A percentile compares a stretch with the other conserved stretches of the same genome.
Evolutionary conservation across 1,284 basidiomycete species (phyloP).

Genomic region (Cutaneotrichosporon mucoides): DNA sequence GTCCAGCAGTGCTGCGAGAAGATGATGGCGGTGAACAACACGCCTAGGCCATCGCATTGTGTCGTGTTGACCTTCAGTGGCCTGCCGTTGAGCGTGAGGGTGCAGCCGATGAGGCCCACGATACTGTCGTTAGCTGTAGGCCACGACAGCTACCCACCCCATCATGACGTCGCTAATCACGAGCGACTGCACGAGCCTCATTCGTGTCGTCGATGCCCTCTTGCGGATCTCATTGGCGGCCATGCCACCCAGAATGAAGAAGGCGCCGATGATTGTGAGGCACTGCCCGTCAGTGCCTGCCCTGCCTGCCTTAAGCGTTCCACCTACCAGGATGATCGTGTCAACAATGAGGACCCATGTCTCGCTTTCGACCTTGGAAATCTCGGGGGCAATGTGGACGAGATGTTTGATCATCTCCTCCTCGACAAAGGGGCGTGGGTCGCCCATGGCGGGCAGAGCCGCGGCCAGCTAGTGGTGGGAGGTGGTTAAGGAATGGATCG

Average conservation of each 20-base stretch:
- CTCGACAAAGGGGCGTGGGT: not conserved
- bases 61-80: slow-evolving; percentile 26
- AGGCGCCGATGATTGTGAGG: slow-evolving; percentile 37
- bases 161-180: slow-evolving; percentile 44
- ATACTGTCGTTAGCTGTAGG: slow-evolving; percentile 14
- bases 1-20: slow-evolving; percentile 49
- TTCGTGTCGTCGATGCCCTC: slow-evolving; percentile 42
- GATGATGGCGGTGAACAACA: slow-evolving; percentile 37
- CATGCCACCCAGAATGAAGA: slow-evolving; percentile 35
- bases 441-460: not conserved
- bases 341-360: slow-evolving; percentile 42
- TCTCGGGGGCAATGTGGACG: slow-evolving; percentile 11
- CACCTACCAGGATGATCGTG: slow-evolving; percentile 34
- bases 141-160: slow-evolving; percentile 31
- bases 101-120: slow-evolving; percentile 33
- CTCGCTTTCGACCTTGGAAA: slow-evolving; percentile 20
- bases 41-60: slow-evolving; percentile 44
- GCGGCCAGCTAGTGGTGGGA: not conserved
- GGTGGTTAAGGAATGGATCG: too few relatives aligned
- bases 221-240: slow-evolving; percentile 34
- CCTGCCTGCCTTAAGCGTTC: too few relatives aligned
- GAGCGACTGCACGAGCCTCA: slow-evolving; percentile 44
- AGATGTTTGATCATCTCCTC: slow-evolving; percentile 2
- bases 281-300: slow-evolving; percentile 12
- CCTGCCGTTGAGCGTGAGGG: slow-evolving; percentile 23